Evolutionary conservation across 306 rosid genomes (phyloP), one percentile per base, ranked within the genome.

Genomic region (Argentina anserina): DNA sequence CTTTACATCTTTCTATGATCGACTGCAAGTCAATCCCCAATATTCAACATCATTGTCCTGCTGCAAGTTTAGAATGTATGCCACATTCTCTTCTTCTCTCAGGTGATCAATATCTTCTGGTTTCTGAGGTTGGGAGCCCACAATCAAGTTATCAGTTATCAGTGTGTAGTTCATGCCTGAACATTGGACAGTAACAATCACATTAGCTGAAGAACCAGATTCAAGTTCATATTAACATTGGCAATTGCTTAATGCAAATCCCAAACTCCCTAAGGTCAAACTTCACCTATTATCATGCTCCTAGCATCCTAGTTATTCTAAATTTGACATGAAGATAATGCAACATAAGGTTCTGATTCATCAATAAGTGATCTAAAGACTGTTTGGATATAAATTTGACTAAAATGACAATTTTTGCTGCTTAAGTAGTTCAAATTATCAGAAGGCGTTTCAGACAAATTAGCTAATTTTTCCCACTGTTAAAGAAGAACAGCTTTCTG

Each of bases 121-220:
- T 83, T 89, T 91, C 83, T 93, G 97, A 75, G 97, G 98, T 81
- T 91, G 98, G 62, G 98, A 93, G 28, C 97, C 97, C 78, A 93
- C 97, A 31, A 93, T 87, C 82, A 93, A 74, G 70, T 87, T 42
- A 46, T 91, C 96, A 67, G 91, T 82, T 85, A 94, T 85, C 74
- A 80, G 80, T 20, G 88, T 91, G 81, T 88, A 94, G 84, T 89
- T 91, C 98, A 94, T 91, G 73, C 96, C 98, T 94, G 90, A 79
- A 86, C 64, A 83, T 21, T 66, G 59, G 71, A 77, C 61, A 73
- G 25, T 5, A 37, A 36, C 49, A 73, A 79, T 39, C 42, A 71
- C 31, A 37, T 52, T 29, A 75, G 72, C 52, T 49, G 37, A 15
- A 36, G 64, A 59, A 71, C 73, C 69, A 75, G 82, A 76, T 50